Base-by-base conservation (phyloP, 164 flowering plant genomes). In the Vitis amurensis region DNA sequence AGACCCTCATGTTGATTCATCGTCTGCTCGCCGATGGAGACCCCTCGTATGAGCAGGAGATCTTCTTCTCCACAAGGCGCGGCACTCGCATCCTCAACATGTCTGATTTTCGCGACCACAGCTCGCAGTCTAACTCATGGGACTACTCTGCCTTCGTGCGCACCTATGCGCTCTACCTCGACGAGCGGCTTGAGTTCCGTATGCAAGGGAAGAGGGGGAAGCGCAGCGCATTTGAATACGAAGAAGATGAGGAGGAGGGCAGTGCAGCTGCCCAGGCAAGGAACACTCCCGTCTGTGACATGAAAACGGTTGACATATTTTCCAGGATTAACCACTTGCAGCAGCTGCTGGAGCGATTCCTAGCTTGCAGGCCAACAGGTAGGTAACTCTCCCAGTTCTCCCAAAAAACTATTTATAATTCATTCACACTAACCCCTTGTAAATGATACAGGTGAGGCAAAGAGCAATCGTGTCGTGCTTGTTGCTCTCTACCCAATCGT, bases 281-380 rank as follows among this genome's bases (percentile, higher is more conserved):
- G 19, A 55, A 66, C 15, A 82, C 89, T 0, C 93, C 97, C 0
- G 71, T 83, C 4, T 68, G 78, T 0, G 94, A 91, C 1, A 76
- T 91, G 89, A 84, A 69, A 60, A 78, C 50, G 1, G 89, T 84
- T 9, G 69, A 73, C 2, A 59, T 93, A 0, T 89, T 91, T 53
- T 70, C 89, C 0, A 83, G 88, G 78, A 58, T 71, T 29, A 87
- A 89, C 37, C 91, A 85, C 67, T 74, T 89, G 69, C 91, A 82
- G 62, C 92, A 88, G 68, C 88, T 95, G 4, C 86, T 95, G 16
- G 97, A 95, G 29, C 82, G 99, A 9, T 89, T 95, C 63, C 68
- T 93, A 2, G 98, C 97, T 5, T 91, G 97, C 63, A 79, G 89
- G 4, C 98, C 99, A 7, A 86, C 98, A 78, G 97, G 98, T 89